These are phyloP conservation scores for Cyclotella baltica DNA, from an alignment of 108 stramenopile species.

Conservation along the genomic window DNA sequence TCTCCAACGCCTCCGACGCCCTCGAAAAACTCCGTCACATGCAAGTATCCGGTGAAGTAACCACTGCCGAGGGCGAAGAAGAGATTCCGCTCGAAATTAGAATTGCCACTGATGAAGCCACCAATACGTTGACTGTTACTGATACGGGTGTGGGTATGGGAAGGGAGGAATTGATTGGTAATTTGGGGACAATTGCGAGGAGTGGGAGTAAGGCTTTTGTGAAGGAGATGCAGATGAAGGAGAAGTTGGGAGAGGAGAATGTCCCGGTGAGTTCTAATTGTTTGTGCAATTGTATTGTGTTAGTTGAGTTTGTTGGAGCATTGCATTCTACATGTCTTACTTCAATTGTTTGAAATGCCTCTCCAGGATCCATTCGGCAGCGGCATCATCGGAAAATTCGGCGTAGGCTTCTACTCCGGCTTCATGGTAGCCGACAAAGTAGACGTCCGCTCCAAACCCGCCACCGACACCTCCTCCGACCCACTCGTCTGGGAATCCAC, in stretches of 20 bases:
- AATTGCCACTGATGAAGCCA: conserved; percentile 98
- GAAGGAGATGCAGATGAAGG: conserved; percentile 98
- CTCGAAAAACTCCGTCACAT: conserved; percentile 99
- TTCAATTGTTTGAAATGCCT: no score
- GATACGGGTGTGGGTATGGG: conserved; percentile 99
- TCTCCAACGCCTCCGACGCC: conserved; percentile 97
- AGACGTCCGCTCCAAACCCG: no score
- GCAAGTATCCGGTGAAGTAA: conserved; percentile 93
- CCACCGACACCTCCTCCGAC: no score
- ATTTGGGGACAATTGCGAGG: conserved; percentile 99
- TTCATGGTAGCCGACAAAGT: conserved; percentile 99
- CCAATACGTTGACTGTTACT: conserved; percentile 98
- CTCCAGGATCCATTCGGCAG: no score
- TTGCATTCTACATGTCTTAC: no score
- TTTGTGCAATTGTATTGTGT: no score
- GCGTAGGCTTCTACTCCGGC: conserved; percentile 99
- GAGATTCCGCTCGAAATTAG: conserved; percentile 98
- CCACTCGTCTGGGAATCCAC: conserved; percentile 95
- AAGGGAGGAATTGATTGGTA: conserved; percentile 99
- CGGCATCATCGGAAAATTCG: conserved; percentile 99
- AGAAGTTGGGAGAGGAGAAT: no score
- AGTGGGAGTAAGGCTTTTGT: conserved; percentile 99
- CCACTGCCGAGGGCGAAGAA: conserved; percentile 94
- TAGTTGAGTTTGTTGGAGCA: no score
- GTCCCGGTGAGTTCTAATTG: no score